Percentiles rank a stretch among this genome's conserved stretches.
Evolutionary conservation across 2,329 filamentous ascomycete genomes (phyloP).

Genomic region (Cadophora sp.): DNA sequence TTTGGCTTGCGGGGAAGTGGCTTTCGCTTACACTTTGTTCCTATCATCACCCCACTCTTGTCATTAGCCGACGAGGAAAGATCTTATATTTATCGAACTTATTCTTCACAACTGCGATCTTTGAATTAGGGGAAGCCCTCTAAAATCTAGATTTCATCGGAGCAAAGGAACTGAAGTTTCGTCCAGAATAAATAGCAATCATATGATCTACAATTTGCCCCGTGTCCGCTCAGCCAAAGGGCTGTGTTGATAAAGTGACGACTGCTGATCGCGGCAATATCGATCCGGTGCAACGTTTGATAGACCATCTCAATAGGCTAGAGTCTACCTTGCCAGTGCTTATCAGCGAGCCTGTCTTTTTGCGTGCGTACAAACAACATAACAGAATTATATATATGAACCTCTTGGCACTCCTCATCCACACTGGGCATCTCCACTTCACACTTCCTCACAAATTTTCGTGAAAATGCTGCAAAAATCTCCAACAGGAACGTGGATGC

Average conservation of each 20-base stretch:
- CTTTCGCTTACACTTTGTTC: constrained; percentile 5
- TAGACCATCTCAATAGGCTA: not conserved
- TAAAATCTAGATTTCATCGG: too few relatives aligned
- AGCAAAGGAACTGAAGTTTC: too few relatives aligned
- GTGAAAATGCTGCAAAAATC: constrained; percentile 46
- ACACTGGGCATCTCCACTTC: not conserved
- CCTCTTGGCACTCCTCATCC: not conserved
- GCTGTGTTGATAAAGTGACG: not conserved
- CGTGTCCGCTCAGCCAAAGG: not conserved
- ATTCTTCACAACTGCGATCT: not conserved
- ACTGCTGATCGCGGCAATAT: not conserved
- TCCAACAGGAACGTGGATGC: constrained; percentile 53
- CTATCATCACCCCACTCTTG: not conserved
- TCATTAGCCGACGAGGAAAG: not conserved
- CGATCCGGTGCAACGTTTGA: constrained; percentile 6
- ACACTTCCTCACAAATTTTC: not conserved
- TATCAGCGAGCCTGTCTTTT: not conserved
- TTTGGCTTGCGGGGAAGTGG: constrained; percentile 10
- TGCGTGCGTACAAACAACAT: too few relatives aligned
- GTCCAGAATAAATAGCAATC: too few relatives aligned
- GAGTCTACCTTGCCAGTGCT: not conserved
- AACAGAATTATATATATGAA: not conserved
- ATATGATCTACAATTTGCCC: not conserved
- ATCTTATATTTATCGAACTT: not conserved
- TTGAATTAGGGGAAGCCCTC: not conserved